A percentile compares a stretch with the other conserved stretches of the same genome.
phyloP scores from a whole-genome alignment of 495 filamentous ascomycete genomes.

The Cetradonia linearis region DNA sequence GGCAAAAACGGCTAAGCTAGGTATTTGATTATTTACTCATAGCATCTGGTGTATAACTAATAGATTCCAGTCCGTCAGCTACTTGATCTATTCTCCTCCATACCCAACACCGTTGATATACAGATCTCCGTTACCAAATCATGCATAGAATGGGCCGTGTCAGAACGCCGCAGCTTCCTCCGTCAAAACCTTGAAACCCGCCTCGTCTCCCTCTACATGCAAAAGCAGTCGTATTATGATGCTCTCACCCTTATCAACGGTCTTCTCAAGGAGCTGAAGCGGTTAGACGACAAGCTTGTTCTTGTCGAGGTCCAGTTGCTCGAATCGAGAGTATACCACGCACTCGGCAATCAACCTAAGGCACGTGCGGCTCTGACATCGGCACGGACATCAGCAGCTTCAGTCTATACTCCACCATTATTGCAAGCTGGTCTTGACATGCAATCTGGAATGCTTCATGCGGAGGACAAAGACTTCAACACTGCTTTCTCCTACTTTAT shows the following conservation, averaged over 20 bases:
- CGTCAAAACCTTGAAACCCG: constrained; percentile 97
- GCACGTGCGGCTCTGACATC: constrained; percentile 90
- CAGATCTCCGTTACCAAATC: constrained; percentile 91
- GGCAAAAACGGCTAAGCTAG: constrained; percentile 96
- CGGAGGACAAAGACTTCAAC: constrained; percentile 97
- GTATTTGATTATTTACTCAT: constrained; percentile 41
- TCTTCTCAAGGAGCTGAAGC: constrained; percentile 89
- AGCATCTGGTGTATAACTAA: constrained; percentile 16
- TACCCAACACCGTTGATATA: constrained; percentile 85
- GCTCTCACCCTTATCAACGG: constrained; percentile 93
- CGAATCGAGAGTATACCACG: constrained; percentile 94
- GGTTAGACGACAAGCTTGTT: constrained; percentile 95
- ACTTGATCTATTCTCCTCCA: constrained; percentile 86
- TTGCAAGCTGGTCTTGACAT: constrained; percentile 95
- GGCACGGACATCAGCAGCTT: constrained; percentile 86
- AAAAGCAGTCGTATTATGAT: constrained; percentile 92
- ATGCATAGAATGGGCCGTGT: constrained; percentile 97
- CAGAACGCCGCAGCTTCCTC: constrained; percentile 85
- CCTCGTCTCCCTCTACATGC: constrained; percentile 86
- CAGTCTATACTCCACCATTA: constrained; percentile 91
- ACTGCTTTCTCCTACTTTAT: constrained; percentile 98
- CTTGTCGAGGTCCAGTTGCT: constrained; percentile 98
- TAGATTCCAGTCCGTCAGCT: constrained; percentile 73
- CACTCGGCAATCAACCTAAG: constrained; percentile 91
- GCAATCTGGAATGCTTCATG: constrained; percentile 97